Evolutionary conservation across 1,284 basidiomycete species (phyloP).

Genomic region (Apiotrichum domesticum): DNA sequence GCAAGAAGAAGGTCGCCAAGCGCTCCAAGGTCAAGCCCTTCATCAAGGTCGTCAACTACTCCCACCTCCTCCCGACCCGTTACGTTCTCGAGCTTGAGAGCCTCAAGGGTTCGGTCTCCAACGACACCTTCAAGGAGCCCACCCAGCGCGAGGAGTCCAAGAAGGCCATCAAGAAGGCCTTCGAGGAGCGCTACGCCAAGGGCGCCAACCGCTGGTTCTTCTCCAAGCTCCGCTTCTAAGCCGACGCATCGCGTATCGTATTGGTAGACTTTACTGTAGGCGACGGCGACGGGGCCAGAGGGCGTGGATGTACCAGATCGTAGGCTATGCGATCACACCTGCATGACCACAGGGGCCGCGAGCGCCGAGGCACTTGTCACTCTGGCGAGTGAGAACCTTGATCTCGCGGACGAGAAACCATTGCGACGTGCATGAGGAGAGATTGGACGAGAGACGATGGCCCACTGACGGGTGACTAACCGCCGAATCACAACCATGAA

Average conservation of each 20-base stretch:
- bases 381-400: too few relatives aligned
- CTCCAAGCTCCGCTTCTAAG: conserved; percentile 40
- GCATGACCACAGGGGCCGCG: conserved; percentile 6
- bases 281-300: neutral
- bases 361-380: too few relatives aligned
- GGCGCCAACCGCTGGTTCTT: conserved; percentile 89
- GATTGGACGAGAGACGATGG: too few relatives aligned
- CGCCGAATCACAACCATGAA: too few relatives aligned
- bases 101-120: conserved; percentile 72
- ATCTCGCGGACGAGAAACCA: too few relatives aligned
- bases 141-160: conserved; percentile 86
- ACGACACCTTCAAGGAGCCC: conserved; percentile 92
- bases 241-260: neutral
- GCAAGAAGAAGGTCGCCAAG: conserved; percentile 82
- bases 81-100: conserved; percentile 91
- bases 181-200: conserved; percentile 83
- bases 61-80: conserved; percentile 94
- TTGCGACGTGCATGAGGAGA: too few relatives aligned
- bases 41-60: conserved; percentile 98
- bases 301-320: conserved; percentile 19
- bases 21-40: conserved; percentile 96
- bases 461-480: too few relatives aligned
- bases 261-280: neutral
- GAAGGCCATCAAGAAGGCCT: conserved; percentile 89
- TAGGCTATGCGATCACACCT: conserved; percentile 18